Evolutionary conservation across 2,329 filamentous ascomycete genomes (phyloP).

Genomic region (Talaromyces islandicus): DNA sequence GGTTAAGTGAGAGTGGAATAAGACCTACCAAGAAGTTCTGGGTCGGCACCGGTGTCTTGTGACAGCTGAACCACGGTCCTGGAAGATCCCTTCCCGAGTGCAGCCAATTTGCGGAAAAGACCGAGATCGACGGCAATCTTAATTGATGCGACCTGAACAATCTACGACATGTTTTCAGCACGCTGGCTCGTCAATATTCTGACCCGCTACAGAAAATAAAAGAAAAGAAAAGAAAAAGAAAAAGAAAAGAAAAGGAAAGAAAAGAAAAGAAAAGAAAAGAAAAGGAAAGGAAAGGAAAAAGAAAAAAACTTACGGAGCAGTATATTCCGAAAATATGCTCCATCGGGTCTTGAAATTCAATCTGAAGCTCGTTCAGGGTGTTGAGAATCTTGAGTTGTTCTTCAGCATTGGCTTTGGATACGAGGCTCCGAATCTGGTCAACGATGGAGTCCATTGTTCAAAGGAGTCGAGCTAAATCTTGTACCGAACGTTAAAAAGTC

Average conservation of each 20-base stretch:
- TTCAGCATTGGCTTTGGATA: neutral
- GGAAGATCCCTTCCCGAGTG: constrained; percentile 7
- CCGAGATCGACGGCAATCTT: constrained; percentile 16
- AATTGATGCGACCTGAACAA: constrained; percentile 12
- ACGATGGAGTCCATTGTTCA: constrained; percentile 1
- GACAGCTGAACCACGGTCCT: constrained; percentile 12
- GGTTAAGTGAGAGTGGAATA: too few species aligned
- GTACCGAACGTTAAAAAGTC: neutral
- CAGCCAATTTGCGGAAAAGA: constrained; percentile 13
- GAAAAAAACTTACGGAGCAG: neutral
- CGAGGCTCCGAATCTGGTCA: neutral
- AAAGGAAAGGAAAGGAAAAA: too few species aligned
- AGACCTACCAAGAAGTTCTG: constrained; percentile 6
- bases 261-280: too few species aligned
- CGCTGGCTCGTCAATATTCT: neutral
- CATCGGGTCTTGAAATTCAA: constrained; percentile 3
- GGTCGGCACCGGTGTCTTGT: constrained; percentile 11
- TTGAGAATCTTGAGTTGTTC: neutral
- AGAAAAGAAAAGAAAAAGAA: too few species aligned
- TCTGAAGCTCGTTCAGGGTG: neutral
- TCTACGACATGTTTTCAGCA: constrained; percentile 5
- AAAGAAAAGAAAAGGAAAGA: too few species aligned
- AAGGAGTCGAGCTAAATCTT: neutral
- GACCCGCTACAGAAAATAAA: too few species aligned
- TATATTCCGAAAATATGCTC: constrained; percentile 1